Evolutionary conservation across 768 basidiomycete genomes (phyloP).

Genomic region (Lepiota subincarnata): DNA sequence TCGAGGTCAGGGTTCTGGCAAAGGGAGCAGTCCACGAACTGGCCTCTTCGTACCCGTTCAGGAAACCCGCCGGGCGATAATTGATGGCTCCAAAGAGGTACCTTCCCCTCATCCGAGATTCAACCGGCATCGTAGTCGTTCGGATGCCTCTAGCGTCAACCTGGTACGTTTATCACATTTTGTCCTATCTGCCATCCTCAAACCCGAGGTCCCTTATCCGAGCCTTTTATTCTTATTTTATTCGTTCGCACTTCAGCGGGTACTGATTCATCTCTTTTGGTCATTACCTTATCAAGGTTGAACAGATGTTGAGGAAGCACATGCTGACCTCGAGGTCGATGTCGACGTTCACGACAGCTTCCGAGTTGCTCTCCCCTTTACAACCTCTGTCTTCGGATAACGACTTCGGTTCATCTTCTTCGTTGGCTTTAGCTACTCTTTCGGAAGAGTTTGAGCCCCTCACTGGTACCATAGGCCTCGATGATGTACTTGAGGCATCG

Average conservation of each 20-base stretch:
- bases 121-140: constrained; percentile 21
- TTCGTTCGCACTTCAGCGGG: constrained; percentile 6
- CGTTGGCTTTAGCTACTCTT: constrained; percentile 8
- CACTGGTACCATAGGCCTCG: constrained; percentile 57
- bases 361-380: constrained; percentile 6
- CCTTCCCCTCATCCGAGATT: constrained; percentile 51
- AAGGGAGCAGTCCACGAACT: constrained; percentile 29
- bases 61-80: constrained; percentile 38
- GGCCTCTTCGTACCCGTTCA: constrained; percentile 36
- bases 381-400: constrained; percentile 8
- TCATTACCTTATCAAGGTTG: constrained; percentile 26
- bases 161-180: constrained; percentile 26
- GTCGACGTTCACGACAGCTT: constrained; percentile 18
- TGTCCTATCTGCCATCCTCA: constrained; percentile 8
- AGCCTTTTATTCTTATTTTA: constrained; percentile 12
- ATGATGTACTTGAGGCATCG: constrained; percentile 75
- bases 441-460: constrained; percentile 30
- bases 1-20: constrained; percentile 22
- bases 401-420: constrained; percentile 11
- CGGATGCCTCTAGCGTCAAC: constrained; percentile 12
- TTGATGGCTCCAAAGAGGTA: constrained; percentile 40
- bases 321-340: constrained; percentile 23
- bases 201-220: constrained; percentile 1
- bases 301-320: constrained; percentile 31
- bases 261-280: constrained; percentile 16